Evolutionary conservation across 2,329 filamentous ascomycete genomes (phyloP), one percentile per base, ranked within the genome.

Genomic region (Sporothrix pseudoabietina): DNA sequence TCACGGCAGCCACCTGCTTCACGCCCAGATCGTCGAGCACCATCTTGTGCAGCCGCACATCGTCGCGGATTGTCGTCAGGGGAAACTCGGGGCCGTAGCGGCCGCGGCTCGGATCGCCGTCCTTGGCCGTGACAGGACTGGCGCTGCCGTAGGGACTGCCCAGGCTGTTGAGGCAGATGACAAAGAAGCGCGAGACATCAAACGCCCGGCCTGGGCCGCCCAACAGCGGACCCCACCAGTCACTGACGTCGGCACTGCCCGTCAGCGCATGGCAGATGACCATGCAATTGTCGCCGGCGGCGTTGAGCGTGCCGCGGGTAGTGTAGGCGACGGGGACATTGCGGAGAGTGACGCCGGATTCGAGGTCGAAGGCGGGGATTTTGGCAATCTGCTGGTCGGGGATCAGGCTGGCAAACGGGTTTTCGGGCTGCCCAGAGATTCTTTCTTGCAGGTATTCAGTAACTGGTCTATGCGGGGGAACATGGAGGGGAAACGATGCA

Each of bases 51-150:
- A 96, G 86, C 92, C 92, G 94, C 71, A 98, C 95, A 83, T 99
- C 96, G 80, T 99, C 96, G 77, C 95, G 87, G 76, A 99, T 93
- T 0, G 96, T 98, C 0, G 96, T 98, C 76, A 99, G 84, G 65
- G 96, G 96, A 77, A 99, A 99, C 79, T 99, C 96, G 0, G 96
- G 96, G 0, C 96, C 96, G 79, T 99, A 99, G 77, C 88, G 88
- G 22, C 89, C 94, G 75, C 92, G 90, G 70, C 85, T 85, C 19
- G 87, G 83, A 78, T 97, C 89, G 16, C 94, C 94, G 79, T 98
- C 91, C 81, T 93, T 97, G 77, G 90, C 91, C 1, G 96, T 99
- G 71, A 95, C 92, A 0, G 93, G 93, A 80, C 93, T 95, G n/a
- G 92, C 92, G 73, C 91, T 93, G 41, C 93, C 93, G 79, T 97